Evolutionary conservation across 2,329 filamentous ascomycete species (phyloP), one percentile per base, ranked within the genome.

Genomic region (Lecanoromycetidae sp.): DNA sequence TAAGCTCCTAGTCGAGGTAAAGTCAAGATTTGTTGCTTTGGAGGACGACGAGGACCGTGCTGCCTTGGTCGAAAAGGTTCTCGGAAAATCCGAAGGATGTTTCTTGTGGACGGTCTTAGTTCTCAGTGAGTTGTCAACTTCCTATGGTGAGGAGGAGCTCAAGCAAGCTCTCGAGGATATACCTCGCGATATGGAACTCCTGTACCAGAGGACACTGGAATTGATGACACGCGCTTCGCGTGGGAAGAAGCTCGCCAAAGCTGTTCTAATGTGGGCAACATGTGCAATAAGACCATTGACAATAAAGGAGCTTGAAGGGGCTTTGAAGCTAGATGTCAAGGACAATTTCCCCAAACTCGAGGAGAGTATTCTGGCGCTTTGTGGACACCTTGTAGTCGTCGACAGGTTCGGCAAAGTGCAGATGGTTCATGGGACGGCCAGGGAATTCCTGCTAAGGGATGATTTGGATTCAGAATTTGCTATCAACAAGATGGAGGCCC

Each of bases 381-480:
- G 62, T 49, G 63, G 64, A 5, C 61, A 68, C 38, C 56, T 68
- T 19, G 61, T 67, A 4, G 46, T 54, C n/a, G 53, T 67, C 10
- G 63, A 67, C 50, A 59, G 57, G 20, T 53, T 53, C 19, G 54
- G 53, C 8, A 58, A 51, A 38, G 56, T 66, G 2, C 55, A 62
- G 29, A 61, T 67, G 56, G 54, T 66, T 19, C 66, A 69, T 51
- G 57, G 63, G 42, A 68, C 66, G 12, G 65, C 63, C 17, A 57
- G 61, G 46, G 29, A 54, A 32, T 57, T 55, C 36, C 49, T 57
- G 27, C 33, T 55, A 17, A 29, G 34, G 15, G 34, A 44, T 5
- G 46, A 52, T 3, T 39, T 57, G 0, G 52, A 58, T 10, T 60
- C 60, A 1, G 61, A 64, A 37, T 61, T 65, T 34, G 49, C 57